Evolutionary conservation across 352 stramenopile genomes (phyloP), one percentile per base, ranked within the genome.

Genomic region (Pythium rhizo-oryzae): DNA sequence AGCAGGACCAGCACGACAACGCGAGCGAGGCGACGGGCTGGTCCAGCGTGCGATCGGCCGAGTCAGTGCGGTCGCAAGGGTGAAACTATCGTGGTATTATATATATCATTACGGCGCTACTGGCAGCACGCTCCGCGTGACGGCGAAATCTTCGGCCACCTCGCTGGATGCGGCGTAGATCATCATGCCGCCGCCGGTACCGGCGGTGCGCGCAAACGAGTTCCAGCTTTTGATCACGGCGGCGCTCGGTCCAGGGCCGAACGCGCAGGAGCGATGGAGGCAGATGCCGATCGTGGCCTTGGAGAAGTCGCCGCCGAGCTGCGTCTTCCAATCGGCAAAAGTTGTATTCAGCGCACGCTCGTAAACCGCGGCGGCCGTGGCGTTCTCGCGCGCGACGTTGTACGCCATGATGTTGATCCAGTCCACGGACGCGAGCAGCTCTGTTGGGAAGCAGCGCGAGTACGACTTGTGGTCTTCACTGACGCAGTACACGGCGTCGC

Each of bases 391-490:
- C 16, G 89, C 78, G 46, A 91, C 80, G 59, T 94, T 94, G 77
- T 94, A 94, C 44, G 85, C 78, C 86, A 94, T 94, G 65, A 94
- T 90, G 69, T 94, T 91, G 46, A 94, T 68, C 84, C 84, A 92
- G 68, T 92, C 82, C 18, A 92, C 74, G 23, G 83, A 82, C 23
- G 77, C 54, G 23, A 92, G 58, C 4, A 91, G 69, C 30, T 58
- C 65, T 3, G 71, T 68, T 1, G 83, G 81, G 62, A 92, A 94
- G 64, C 86, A 94, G 4, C 86, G 75, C 28, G 77, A 70, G 65
- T 91, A 92, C 30, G 63, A 54, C 6, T 72, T 74, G 43, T 74
- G 59, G 4, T 64, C 73, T 2, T 71, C 19, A 37, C 65, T 70
- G 19, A 50, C 59, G 53, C 74, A 80, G 52, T 72, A 80, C 25